Evolutionary conservation across 176 grass and related monocot genomes (phyloP).

Genomic region (Ananas comosus): DNA sequence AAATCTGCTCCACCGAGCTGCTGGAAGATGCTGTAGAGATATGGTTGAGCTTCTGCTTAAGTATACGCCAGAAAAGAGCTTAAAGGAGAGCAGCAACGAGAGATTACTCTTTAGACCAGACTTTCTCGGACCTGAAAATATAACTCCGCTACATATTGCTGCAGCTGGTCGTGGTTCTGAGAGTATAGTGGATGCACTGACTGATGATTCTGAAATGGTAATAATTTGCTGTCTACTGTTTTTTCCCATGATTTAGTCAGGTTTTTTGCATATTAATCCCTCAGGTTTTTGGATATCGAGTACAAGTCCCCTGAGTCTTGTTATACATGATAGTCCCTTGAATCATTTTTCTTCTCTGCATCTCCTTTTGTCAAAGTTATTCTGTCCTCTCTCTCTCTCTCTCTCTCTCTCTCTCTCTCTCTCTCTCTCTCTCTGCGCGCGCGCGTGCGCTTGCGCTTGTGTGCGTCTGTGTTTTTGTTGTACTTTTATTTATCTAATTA

Average conservation of each 20-base stretch:
- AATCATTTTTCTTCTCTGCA: no score
- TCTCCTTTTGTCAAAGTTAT: no score
- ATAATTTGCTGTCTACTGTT: conserved; percentile 35
- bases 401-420: neutral
- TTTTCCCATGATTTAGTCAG: conserved; percentile 11
- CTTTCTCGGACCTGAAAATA: conserved; percentile 43
- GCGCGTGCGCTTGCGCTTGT: no score
- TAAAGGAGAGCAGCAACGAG: conserved; percentile 24
- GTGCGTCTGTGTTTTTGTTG: no score
- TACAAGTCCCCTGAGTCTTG: neutral
- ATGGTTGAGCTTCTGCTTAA: conserved; percentile 70
- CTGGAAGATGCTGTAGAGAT: conserved; percentile 45
- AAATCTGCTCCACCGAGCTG: conserved; percentile 67
- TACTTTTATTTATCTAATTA: conserved; percentile 11
- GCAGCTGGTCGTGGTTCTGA: conserved; percentile 56
- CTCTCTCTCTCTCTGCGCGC: neutral
- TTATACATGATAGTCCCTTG: no score
- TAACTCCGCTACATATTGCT: conserved; percentile 91
- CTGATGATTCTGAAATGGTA: conserved; percentile 63
- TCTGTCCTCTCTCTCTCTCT: neutral
- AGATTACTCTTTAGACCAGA: conserved; percentile 78
- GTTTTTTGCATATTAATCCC: conserved; percentile 11
- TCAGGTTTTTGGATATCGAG: neutral
- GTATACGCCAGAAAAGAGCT: conserved; percentile 34
- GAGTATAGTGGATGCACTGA: conserved; percentile 72